Percentiles rank a stretch among this genome's conserved stretches.
Conservation (phyloP, 495 filamentous ascomycete species). For the Elaphomyces granulatus region DNA sequence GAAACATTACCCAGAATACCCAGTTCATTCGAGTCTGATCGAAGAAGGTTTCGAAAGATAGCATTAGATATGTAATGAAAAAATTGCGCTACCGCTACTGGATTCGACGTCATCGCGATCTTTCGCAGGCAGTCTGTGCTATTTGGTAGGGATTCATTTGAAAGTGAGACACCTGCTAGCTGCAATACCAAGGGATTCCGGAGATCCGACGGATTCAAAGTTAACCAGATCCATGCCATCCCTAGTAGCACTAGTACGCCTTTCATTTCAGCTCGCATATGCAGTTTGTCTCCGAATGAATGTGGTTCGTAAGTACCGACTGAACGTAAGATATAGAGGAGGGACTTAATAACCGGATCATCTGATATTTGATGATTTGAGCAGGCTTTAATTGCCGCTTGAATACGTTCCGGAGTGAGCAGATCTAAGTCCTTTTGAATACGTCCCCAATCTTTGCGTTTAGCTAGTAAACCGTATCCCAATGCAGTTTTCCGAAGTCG, state of each 20-base stretch:
- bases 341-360: neutral
- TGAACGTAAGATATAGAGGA: too few species aligned
- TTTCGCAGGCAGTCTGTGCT: neutral
- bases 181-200: neutral
- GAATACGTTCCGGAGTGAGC: neutral
- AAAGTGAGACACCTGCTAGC: neutral
- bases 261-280: too few species aligned
- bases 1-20: neutral
- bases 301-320: neutral
- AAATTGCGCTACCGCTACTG: constrained; percentile 7
- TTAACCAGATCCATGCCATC: neutral
- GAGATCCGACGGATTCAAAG: neutral
- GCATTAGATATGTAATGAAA: constrained; percentile 7
- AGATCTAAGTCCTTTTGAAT: neutral
- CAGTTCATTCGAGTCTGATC: neutral
- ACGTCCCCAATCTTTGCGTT: neutral
- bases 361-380: too few species aligned
- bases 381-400: neutral
- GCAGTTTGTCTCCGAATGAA: neutral
- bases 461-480: neutral
- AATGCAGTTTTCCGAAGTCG: neutral
- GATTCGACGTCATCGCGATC: constrained; percentile 3
- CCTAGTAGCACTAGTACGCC: too few species aligned
- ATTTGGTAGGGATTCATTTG: neutral
- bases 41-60: neutral